Evolutionary conservation across 31 red algal species (phyloP), one percentile per base, ranked within the genome.

Genomic region (Asparagopsis taxiformis): DNA sequence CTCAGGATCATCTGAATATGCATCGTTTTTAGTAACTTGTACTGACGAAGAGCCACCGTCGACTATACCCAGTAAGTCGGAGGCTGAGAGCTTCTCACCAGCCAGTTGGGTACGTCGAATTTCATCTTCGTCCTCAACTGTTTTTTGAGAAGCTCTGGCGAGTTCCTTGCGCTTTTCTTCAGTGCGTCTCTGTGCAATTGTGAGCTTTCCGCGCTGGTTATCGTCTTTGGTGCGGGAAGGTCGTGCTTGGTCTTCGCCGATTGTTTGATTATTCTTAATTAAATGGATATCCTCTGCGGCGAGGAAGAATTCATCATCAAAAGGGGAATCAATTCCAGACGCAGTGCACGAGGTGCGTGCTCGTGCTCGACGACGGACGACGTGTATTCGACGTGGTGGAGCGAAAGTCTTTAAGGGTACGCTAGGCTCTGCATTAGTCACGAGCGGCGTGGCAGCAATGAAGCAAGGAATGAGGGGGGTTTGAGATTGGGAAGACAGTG

Each of bases 291-390:
- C 64, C 11, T 74, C 46, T 7, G 33, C 8, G 24, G 79, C 56
- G 17, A 84, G 17, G 30, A 84, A 72, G 28, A 84, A 74, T 17
- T 74, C 57, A 53, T 74, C 68, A 57, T 73, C 79, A 25, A 25
- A 22, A 21, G 74, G 52, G n/a, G 74, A 51, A 31, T 38, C 22
- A 22, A 21, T 8, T 16, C 56, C 56, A 7, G 52, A 23, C 26
- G 68, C 41, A 46, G 41, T 9, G 13, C 8, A 6, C 41, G 41
- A 9, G 41, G 6, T 9, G 41, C 41, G 41, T 13, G 41, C 41
- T 6, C 41, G 41, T 46, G 41, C 41, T 6, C 41, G 41, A 13
- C 41, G 41, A 46, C 41, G 41, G 8, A 46, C 41, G 41, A 46
- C 6, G 41, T 46, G 41, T 6, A 46, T 46, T 6, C 41, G 41